These are phyloP conservation scores for Neonectria hederae DNA, from an alignment of 2,329 filamentous ascomycete species.

Conservation along the genomic window DNA sequence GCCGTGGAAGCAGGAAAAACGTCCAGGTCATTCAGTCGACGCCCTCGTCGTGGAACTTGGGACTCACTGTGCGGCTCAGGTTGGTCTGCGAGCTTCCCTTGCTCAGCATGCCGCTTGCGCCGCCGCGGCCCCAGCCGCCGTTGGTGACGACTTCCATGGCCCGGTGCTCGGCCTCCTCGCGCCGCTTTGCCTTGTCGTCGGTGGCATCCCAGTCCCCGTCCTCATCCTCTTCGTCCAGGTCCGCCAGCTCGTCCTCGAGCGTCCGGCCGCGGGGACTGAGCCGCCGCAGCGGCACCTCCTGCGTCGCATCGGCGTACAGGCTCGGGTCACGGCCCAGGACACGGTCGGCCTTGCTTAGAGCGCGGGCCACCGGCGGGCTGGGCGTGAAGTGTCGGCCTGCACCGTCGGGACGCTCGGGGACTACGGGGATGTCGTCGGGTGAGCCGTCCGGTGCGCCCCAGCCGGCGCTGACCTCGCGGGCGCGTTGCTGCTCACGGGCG, in stretches of 20 bases:
- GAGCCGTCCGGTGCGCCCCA: slow-evolving; percentile 62
- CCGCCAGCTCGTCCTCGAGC: slow-evolving; percentile 54
- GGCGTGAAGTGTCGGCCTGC: slow-evolving; percentile 49
- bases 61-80: slow-evolving; percentile 31
- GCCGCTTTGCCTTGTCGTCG: slow-evolving; percentile 47
- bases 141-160: slow-evolving; percentile 56
- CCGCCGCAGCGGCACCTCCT: slow-evolving; percentile 56
- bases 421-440: slow-evolving; percentile 34
- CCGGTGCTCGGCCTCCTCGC: slow-evolving; percentile 56
- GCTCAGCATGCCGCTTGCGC: slow-evolving; percentile 55
- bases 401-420: slow-evolving; percentile 35
- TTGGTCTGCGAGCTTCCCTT: slow-evolving; percentile 45
- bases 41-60: slow-evolving; percentile 43
- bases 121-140: slow-evolving; percentile 51
- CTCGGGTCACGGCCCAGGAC: slow-evolving; percentile 66
- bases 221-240: slow-evolving; percentile 52
- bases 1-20: background rate
- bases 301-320: slow-evolving; percentile 61
- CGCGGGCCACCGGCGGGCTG: slow-evolving; percentile 39
- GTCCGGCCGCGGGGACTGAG: slow-evolving; percentile 58
- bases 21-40: slow-evolving; percentile 44
- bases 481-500: slow-evolving; percentile 68
- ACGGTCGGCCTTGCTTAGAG: slow-evolving; percentile 66
- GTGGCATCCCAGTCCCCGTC: slow-evolving; percentile 49
- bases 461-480: slow-evolving; percentile 72